These are phyloP conservation scores for Eucalyptus microcorys DNA, from an alignment of 345 rosid genomes.

Conservation along the genomic window DNA sequence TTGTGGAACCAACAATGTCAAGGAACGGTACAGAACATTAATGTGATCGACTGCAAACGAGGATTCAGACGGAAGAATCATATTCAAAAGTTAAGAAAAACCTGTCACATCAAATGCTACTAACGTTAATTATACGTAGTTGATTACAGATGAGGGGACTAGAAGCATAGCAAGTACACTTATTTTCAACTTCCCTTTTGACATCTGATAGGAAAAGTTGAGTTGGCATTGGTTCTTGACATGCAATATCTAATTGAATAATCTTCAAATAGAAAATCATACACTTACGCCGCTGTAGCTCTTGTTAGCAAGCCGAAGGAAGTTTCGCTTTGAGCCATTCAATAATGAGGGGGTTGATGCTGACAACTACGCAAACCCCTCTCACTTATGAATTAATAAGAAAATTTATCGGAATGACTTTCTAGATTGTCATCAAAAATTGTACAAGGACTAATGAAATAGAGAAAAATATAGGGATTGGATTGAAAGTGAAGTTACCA, in stretches of 20 bases:
- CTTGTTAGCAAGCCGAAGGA: neutral
- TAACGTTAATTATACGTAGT: neutral
- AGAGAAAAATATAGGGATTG: neutral
- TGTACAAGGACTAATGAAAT: neutral
- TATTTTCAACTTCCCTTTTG: neutral
- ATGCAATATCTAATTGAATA: neutral
- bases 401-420: neutral
- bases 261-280: neutral
- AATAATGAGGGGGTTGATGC: neutral
- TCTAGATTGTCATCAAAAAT: neutral
- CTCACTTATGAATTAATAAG: neutral
- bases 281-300: neutral
- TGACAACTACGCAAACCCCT: neutral
- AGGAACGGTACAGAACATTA: neutral
- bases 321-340: neutral
- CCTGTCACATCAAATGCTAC: neutral
- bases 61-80: neutral
- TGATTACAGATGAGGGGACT: neutral
- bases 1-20: neutral
- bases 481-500: neutral
- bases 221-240: neutral
- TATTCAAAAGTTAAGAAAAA: neutral
- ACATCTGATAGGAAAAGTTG: neutral
- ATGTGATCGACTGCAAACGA: neutral
- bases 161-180: neutral